Percentiles rank a stretch among this genome's conserved stretches.
phyloP scores from a whole-genome alignment of 257 asterid genomes.

The Lithospermum erythrorhizon region DNA sequence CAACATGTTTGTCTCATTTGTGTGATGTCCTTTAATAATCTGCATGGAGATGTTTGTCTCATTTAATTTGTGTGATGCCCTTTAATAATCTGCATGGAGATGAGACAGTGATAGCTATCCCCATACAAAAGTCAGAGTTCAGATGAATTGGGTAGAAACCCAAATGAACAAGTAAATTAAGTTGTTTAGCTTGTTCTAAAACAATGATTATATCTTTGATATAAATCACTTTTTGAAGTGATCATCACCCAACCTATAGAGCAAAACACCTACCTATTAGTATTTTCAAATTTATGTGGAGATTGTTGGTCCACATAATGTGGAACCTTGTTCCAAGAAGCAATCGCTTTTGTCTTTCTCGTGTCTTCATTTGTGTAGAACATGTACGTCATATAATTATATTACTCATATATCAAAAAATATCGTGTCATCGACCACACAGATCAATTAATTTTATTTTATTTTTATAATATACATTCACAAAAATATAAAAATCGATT shows the following conservation, averaged over 20 bases:
- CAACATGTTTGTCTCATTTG: no score
- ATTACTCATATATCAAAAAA: no score
- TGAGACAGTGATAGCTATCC: background rate
- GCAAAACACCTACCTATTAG: background rate
- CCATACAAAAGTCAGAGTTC: background rate
- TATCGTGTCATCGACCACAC: no score
- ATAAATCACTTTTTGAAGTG: no score
- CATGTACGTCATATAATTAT: no score
- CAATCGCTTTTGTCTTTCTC: background rate
- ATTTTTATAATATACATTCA: no score
- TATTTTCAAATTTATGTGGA: background rate
- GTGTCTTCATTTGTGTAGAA: no score
- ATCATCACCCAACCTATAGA: background rate
- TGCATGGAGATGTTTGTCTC: background rate
- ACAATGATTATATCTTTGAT: background rate
- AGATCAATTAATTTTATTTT: no score
- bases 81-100: background rate
- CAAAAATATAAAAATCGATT: no score
- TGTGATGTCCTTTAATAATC: background rate
- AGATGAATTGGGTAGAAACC: background rate
- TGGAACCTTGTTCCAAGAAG: background rate
- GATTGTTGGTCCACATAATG: background rate
- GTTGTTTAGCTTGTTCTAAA: background rate
- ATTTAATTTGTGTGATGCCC: background rate
- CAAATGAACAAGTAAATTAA: background rate